Percentiles rank a stretch among this genome's conserved stretches.
phyloP scores from a whole-genome alignment of 192 early-diverging fungal genomes.

The Coemansia sp. region DNA sequence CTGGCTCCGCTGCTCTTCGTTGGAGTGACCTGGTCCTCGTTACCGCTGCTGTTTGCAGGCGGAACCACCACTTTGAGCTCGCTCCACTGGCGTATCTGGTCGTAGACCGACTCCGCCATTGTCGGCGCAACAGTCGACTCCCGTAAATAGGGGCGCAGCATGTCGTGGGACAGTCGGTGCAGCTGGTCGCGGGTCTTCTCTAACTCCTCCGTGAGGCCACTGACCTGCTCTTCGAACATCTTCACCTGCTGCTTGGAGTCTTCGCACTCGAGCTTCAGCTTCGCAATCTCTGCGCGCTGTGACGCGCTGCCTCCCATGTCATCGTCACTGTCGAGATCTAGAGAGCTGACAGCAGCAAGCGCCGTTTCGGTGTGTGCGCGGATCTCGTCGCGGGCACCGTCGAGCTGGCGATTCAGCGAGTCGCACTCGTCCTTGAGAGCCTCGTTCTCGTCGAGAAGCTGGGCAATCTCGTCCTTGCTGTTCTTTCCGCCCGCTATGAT shows the following conservation, averaged over 20 bases:
- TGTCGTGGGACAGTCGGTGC: conserved; percentile 30
- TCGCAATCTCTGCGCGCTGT: conserved; percentile 34
- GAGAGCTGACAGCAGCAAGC: conserved; percentile 23
- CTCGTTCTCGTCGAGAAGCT: conserved; percentile 32
- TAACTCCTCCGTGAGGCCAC: conserved; percentile 14
- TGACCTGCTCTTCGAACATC: conserved; percentile 14
- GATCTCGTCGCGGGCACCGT: conserved; percentile 16
- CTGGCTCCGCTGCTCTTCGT: conserved; percentile 7
- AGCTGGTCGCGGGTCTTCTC: conserved; percentile 10
- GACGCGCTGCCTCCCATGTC: conserved; percentile 11
- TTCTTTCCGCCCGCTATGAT: conserved; percentile 13
- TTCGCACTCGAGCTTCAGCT: conserved; percentile 27
- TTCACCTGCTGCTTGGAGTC: conserved; percentile 14
- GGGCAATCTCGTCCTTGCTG: conserved; percentile 23
- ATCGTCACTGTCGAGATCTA: conserved; percentile 11
- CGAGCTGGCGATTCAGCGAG: conserved; percentile 28
- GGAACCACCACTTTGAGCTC: conserved; percentile 39
- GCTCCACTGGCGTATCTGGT: conserved; percentile 41
- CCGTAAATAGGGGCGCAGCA: conserved; percentile 34
- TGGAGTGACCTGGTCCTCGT: conserved; percentile 20
- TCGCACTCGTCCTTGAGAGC: conserved; percentile 38
- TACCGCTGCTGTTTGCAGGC: neutral
- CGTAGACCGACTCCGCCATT: conserved; percentile 34
- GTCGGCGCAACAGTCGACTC: conserved; percentile 39
- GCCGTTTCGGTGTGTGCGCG: conserved; percentile 19